phyloP scores from a whole-genome alignment of 352 stramenopile genomes.

The Achlya hypogyna region DNA sequence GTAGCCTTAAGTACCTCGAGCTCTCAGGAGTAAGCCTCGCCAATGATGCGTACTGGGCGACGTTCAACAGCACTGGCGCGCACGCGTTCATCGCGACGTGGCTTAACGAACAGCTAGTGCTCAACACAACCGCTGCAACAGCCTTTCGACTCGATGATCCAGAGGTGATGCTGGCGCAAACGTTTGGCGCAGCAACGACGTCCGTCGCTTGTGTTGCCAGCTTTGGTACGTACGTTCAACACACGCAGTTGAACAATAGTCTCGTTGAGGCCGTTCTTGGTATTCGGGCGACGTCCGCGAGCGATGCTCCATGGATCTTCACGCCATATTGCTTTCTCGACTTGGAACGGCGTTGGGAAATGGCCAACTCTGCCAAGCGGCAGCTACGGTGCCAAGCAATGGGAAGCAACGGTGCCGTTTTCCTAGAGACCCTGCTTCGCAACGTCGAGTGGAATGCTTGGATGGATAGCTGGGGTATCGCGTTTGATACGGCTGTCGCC shows the following conservation, averaged over 20 bases:
- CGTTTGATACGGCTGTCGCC: not conserved
- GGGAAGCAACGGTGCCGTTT: constrained; percentile 6
- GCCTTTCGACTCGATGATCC: not conserved
- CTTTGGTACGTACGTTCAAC: not conserved
- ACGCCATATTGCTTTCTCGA: constrained; percentile 14
- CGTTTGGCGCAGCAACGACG: not conserved
- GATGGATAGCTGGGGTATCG: not conserved
- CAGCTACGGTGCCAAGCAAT: constrained; percentile 1
- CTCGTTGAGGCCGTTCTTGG: not conserved
- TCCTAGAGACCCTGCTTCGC: not conserved
- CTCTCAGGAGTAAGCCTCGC: not conserved
- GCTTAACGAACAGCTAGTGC: constrained; percentile 2
- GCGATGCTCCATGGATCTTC: constrained; percentile 10
- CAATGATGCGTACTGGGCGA: constrained; percentile 4
- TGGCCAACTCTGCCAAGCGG: not conserved
- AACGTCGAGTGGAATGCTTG: constrained; percentile 1
- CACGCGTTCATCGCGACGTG: not conserved
- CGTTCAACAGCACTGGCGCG: not conserved
- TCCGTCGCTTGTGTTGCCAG: not conserved
- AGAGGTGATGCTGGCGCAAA: not conserved
- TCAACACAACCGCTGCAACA: not conserved
- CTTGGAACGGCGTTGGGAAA: not conserved
- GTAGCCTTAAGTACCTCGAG: constrained; percentile 4
- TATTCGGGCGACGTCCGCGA: not conserved
- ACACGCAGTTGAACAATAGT: not conserved